These are phyloP conservation scores for Macrophomina pseudophaseolina DNA, from an alignment of 2,329 filamentous ascomycete genomes.

Conservation along the genomic window DNA sequence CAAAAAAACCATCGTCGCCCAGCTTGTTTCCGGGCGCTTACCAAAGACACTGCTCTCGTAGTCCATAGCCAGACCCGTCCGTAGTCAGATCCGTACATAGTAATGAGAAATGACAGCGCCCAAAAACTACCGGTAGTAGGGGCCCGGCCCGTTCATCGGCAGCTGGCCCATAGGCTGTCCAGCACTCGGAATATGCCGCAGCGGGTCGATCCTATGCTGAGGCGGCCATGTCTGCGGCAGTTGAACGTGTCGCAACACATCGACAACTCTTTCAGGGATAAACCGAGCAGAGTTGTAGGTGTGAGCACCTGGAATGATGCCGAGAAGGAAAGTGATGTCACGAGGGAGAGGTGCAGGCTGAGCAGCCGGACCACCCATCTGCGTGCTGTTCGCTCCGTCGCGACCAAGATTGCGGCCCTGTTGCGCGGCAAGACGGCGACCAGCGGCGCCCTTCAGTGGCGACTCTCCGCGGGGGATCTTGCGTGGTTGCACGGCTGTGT, in stretches of 20 bases:
- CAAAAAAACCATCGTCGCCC: too few species aligned
- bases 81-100: too few species aligned
- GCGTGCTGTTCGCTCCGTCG: slow-evolving; percentile 22
- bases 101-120: not conserved
- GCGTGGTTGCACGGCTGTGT: slow-evolving; percentile 66
- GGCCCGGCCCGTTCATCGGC: slow-evolving; percentile 12
- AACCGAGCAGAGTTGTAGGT: slow-evolving; percentile 75
- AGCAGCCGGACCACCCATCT: slow-evolving; percentile 33
- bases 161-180: slow-evolving; percentile 10
- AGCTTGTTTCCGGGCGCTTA: too few species aligned
- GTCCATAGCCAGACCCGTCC: not conserved
- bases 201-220: slow-evolving; percentile 6
- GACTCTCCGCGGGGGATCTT: slow-evolving; percentile 90
- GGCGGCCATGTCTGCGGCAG: slow-evolving; percentile 57
- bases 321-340: slow-evolving; percentile 60
- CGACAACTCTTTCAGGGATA: slow-evolving; percentile 72
- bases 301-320: slow-evolving; percentile 75
- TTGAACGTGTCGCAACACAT: slow-evolving; percentile 65
- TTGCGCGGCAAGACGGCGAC: slow-evolving; percentile 81
- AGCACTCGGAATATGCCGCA: slow-evolving; percentile 7
- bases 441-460: slow-evolving; percentile 88
- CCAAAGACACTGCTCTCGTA: too few species aligned
- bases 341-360: slow-evolving; percentile 73
- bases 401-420: slow-evolving; percentile 49
- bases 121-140: slow-evolving; percentile 5